Conservation (phyloP, 345 rosid genomes). For the Atalantia buxifolia region DNA sequence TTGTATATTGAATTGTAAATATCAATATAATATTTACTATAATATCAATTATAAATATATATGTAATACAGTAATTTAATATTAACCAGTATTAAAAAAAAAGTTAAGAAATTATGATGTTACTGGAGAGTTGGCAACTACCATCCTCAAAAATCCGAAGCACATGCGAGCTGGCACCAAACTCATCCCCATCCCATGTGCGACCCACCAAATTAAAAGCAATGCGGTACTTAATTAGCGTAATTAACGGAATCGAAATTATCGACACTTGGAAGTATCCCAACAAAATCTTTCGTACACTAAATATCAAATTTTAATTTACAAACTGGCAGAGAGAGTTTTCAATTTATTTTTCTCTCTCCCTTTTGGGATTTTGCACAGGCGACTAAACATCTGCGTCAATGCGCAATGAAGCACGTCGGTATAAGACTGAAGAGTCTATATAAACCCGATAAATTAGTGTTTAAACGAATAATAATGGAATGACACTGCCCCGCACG, state of each 20-base stretch:
- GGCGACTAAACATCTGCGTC: background rate
- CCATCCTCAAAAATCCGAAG: background rate
- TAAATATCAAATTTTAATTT: background rate
- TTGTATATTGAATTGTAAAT: too few relatives aligned
- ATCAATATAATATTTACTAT: too few relatives aligned
- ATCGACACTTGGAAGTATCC: conserved; percentile 1
- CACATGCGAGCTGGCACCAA: background rate
- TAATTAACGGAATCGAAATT: conserved; percentile 9
- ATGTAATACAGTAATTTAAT: too few relatives aligned
- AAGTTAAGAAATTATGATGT: background rate
- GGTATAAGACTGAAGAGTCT: background rate
- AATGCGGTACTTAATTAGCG: background rate
- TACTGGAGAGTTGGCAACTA: background rate
- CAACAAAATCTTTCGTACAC: background rate
- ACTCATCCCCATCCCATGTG: background rate
- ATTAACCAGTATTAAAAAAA: too few relatives aligned
- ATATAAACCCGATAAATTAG: background rate
- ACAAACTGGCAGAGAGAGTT: background rate
- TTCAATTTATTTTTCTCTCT: background rate
- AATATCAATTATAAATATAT: too few relatives aligned
- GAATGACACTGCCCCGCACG: conserved; percentile 6
- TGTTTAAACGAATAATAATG: background rate
- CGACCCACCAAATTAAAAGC: background rate
- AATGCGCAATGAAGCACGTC: background rate
- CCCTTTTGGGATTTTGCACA: background rate